These are phyloP conservation scores for Lactarius deliciosus DNA, from an alignment of 768 basidiomycete genomes.

Conservation along the genomic window DNA sequence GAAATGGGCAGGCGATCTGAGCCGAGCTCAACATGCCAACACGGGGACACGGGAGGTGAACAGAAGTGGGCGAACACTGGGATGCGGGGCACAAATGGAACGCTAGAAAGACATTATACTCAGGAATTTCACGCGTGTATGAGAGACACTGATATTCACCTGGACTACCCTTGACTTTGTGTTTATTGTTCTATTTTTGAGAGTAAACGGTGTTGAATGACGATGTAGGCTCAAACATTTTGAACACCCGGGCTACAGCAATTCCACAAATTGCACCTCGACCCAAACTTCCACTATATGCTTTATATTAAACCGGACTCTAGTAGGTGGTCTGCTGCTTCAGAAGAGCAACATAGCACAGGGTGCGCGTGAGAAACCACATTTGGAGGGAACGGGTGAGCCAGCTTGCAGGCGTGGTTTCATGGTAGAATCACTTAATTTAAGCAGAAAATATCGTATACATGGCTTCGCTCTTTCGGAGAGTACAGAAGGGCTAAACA, in stretches of 20 bases:
- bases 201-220: constrained; percentile 21
- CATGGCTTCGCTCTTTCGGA: neutral
- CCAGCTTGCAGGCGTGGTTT: neutral
- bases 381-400: neutral
- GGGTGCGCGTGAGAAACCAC: neutral
- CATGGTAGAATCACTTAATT: neutral
- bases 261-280: constrained; percentile 60
- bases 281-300: constrained; percentile 53
- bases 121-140: too few species aligned
- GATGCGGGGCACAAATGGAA: too few species aligned
- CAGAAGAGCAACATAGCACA: constrained; percentile 27
- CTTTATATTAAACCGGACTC: constrained; percentile 49
- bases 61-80: too few species aligned
- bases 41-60: too few species aligned
- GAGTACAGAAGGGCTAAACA: neutral
- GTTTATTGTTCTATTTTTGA: constrained; percentile 10
- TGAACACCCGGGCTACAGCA: constrained; percentile 64
- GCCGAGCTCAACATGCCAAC: too few species aligned
- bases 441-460: neutral
- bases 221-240: constrained; percentile 78
- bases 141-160: too few species aligned
- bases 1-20: too few species aligned
- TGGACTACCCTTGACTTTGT: neutral
- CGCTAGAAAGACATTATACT: too few species aligned
- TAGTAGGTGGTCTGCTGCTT: constrained; percentile 76